These are phyloP conservation scores for Pilobolus umbonatus DNA, from an alignment of 192 early-diverging fungal genomes.

Conservation along the genomic window DNA sequence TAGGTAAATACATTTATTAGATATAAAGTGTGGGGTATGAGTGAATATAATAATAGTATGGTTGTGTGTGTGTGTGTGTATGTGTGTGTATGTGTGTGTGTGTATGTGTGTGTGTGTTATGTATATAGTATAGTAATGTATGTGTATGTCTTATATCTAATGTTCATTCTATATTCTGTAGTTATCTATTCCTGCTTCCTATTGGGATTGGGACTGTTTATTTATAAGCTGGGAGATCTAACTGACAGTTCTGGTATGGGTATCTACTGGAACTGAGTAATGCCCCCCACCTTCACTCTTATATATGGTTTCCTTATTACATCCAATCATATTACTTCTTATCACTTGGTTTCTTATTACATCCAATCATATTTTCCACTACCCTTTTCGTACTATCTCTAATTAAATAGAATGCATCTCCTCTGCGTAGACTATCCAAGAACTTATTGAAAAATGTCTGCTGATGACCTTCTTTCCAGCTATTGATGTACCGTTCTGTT, in stretches of 20 bases:
- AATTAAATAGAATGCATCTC: conserved; percentile 37
- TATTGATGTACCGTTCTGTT: conserved; percentile 30
- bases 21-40: background rate
- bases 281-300: conserved; percentile 14
- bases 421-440: conserved; percentile 30
- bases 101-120: too few relatives aligned
- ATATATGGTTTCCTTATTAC: conserved; percentile 8
- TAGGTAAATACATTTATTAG: background rate
- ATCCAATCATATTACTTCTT: conserved; percentile 16
- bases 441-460: conserved; percentile 36
- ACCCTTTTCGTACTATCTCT: conserved; percentile 28
- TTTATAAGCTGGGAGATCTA: background rate
- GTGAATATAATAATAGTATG: too few relatives aligned
- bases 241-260: background rate
- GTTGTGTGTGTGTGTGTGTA: too few relatives aligned
- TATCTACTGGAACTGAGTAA: background rate
- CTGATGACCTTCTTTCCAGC: conserved; percentile 42
- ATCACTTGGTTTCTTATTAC: conserved; percentile 12
- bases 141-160: too few relatives aligned
- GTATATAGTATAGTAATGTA: conserved; percentile 3
- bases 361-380: conserved; percentile 16
- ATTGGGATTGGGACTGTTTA: background rate
- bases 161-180: too few relatives aligned
- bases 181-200: too few relatives aligned
- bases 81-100: too few relatives aligned